Percentiles rank a stretch among this genome's conserved stretches.
phyloP scores from a whole-genome alignment of 2,329 filamentous ascomycete species.

The Phoma sp. region DNA sequence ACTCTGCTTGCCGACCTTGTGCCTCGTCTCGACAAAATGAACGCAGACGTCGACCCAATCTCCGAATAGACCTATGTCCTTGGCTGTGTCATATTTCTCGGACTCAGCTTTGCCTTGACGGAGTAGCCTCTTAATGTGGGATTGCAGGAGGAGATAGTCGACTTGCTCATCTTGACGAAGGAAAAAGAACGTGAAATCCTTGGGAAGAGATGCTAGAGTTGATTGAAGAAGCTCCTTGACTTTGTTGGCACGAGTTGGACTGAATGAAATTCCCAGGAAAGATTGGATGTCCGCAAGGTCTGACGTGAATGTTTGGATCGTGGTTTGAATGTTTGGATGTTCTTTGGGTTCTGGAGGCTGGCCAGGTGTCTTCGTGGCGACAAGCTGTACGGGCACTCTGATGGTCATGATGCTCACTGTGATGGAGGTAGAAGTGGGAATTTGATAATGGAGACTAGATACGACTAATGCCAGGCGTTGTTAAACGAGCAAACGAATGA shows the following conservation, averaged over 20 bases:
- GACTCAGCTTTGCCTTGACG: neutral
- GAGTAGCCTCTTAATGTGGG: constrained; percentile 5
- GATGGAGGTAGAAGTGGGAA: neutral
- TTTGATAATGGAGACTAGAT: neutral
- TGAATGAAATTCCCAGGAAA: constrained; percentile 1
- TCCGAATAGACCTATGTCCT: neutral
- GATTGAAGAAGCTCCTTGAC: neutral
- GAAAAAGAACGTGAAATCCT: neutral
- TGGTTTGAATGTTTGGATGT: neutral
- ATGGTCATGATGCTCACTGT: neutral
- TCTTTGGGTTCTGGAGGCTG: constrained; percentile 6
- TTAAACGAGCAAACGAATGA: too few species aligned
- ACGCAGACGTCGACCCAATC: constrained; percentile 4
- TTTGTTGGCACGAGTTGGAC: neutral
- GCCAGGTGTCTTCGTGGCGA: neutral
- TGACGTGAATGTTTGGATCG: constrained; percentile 5
- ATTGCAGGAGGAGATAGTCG: constrained; percentile 4
- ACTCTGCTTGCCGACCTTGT: constrained; percentile 5
- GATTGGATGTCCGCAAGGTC: constrained; percentile 7
- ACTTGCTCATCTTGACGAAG: constrained; percentile 3
- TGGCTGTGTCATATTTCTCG: neutral
- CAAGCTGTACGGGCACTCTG: neutral
- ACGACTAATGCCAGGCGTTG: too few species aligned
- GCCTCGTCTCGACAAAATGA: constrained; percentile 1
- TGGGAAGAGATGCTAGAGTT: constrained; percentile 1